Base-by-base conservation (phyloP, 257 asterid species). In the Ajuga chamaepitys region DNA sequence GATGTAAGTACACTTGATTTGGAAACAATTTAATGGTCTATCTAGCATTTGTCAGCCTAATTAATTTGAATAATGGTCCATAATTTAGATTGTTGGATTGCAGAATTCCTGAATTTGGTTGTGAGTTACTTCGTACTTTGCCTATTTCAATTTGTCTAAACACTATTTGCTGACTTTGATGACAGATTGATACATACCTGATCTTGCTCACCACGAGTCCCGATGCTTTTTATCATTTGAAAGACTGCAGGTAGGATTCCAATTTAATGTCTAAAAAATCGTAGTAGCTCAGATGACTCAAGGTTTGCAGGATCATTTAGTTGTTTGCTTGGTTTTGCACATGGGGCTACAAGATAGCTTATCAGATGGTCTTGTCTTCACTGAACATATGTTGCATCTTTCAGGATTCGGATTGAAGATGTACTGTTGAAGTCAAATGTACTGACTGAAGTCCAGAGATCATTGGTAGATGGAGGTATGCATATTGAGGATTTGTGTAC, bases 201-300 rank as follows among this genome's bases (percentile, higher is more conserved):
- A 66, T 94, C 53, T 68, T 94, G 89, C 99, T 94, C 63, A 90
- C 95, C 59, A 79, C 95, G 54, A 86, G 81, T 74, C 78, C 99
- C 38, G 99, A 88, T 77, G 88, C 92, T 63, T 94, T 94, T 74
- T 85, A 86, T 79, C 95, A 88, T 83, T 83, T 94, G 57, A 94
- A 90, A 74, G 95, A 86, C 58, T 65, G 99, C 95, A 90, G 99
- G 99, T 94, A 68, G 71, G 25, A 44, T 50, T 38, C 52, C 62
- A 30, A 13, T 62, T 21, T 46, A 72, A 64, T 57, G 26, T 58
- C 34, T 14, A 58, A 62, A 48, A 54, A 48, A 58, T 50, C 61
- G 7, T 62, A 60, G 50, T 48, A 28, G 21, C 62, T 66, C 42
- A 16, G 44, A 60, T 45, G 18, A 26, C 56, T 47, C 57, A 76